phyloP scores from a whole-genome alignment of 2,329 filamentous ascomycete species.

The Moelleriella libera region DNA sequence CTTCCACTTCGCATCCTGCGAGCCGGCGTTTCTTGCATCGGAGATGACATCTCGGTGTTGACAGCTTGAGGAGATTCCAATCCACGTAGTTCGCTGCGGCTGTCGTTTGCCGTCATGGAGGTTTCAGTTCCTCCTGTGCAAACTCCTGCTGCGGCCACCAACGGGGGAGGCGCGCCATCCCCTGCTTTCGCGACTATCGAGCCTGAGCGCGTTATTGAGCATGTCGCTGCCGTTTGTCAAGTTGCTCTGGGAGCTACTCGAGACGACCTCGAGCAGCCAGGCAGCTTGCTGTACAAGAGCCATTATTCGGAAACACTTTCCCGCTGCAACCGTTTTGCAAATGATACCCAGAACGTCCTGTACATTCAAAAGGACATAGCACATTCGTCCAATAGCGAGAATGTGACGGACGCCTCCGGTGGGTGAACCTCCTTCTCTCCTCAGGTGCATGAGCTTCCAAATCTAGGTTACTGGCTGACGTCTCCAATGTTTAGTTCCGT shows the following conservation, averaged over 20 bases:
- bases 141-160: conserved; percentile 26
- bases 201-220: conserved; percentile 54
- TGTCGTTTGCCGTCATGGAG: conserved; percentile 30
- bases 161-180: conserved; percentile 20
- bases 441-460: neutral
- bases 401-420: conserved; percentile 32
- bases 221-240: conserved; percentile 56
- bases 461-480: neutral
- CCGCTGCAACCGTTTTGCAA: conserved; percentile 78
- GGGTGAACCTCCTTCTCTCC: conserved; percentile 9
- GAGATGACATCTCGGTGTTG: conserved; percentile 1
- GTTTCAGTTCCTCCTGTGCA: conserved; percentile 31
- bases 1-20: neutral
- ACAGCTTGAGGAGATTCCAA: neutral
- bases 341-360: conserved; percentile 73
- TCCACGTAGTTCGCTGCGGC: neutral
- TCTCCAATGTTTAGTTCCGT: conserved; percentile 17
- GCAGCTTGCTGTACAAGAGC: conserved; percentile 66
- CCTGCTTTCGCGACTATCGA: conserved; percentile 45
- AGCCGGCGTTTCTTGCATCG: neutral
- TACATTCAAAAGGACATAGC: conserved; percentile 80
- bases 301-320: conserved; percentile 68
- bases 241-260: conserved; percentile 62
- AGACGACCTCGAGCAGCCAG: conserved; percentile 64
- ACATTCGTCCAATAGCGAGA: conserved; percentile 35